Percentiles rank a stretch among this genome's conserved stretches.
Evolutionary conservation across 495 filamentous ascomycete genomes (phyloP).

Genomic region (Wilcoxina mikolae): DNA sequence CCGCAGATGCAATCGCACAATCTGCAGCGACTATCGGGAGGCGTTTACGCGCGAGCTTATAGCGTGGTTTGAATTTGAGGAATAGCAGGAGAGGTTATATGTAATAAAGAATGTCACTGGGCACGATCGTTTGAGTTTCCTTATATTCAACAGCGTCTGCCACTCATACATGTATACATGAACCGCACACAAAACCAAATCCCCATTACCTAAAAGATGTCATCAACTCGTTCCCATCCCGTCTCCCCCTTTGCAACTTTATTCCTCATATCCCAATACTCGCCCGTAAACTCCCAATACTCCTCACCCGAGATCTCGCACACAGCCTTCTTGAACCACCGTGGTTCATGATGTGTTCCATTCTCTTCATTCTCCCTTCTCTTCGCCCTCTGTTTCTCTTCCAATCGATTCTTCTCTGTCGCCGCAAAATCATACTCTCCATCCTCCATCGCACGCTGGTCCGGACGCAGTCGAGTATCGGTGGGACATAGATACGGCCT

Average conservation of each 20-base stretch:
- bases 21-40: too few species aligned
- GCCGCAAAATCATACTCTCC: slow-evolving; percentile 89
- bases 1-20: too few species aligned
- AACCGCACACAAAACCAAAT: not conserved
- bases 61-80: too few species aligned
- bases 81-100: too few species aligned
- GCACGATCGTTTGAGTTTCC: too few species aligned
- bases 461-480: slow-evolving; percentile 76
- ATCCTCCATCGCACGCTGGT: slow-evolving; percentile 98
- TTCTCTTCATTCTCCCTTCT: slow-evolving; percentile 54
- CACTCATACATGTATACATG: too few species aligned
- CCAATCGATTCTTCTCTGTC: slow-evolving; percentile 82
- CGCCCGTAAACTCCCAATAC: slow-evolving; percentile 74
- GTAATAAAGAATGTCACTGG: too few species aligned
- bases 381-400: slow-evolving; percentile 79
- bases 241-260: slow-evolving; percentile 38
- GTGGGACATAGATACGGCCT: slow-evolving; percentile 67
- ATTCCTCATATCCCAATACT: slow-evolving; percentile 67
- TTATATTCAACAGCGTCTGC: too few species aligned
- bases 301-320: slow-evolving; percentile 74
- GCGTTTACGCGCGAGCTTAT: too few species aligned
- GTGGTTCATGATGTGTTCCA: slow-evolving; percentile 68
- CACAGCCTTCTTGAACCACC: slow-evolving; percentile 63
- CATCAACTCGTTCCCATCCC: slow-evolving; percentile 38
- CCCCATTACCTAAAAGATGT: slow-evolving; percentile 42